A percentile compares a stretch with the other conserved stretches of the same genome.
These are phyloP conservation scores for Vachellia collinsii DNA, from an alignment of 306 rosid species.

Conservation along the genomic window DNA sequence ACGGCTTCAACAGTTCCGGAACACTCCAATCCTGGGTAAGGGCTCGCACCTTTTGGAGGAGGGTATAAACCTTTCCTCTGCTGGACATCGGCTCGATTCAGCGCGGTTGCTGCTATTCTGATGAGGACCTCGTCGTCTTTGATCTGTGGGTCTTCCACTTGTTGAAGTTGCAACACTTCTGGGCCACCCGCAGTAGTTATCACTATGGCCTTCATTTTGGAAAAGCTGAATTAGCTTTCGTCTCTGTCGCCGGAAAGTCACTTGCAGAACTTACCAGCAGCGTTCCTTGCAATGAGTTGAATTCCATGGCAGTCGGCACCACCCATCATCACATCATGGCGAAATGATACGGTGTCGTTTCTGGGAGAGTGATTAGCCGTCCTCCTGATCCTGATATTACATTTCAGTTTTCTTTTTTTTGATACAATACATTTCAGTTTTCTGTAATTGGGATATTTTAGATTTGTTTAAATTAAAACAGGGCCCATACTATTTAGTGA, in stretches of 20 bases:
- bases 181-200: constrained; percentile 73
- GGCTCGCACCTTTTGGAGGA: constrained; percentile 78
- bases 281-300: background rate
- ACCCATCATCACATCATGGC: background rate
- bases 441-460: no score
- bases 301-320: background rate
- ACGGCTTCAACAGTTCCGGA: constrained; percentile 73
- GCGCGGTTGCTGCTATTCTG: constrained; percentile 72
- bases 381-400: no score
- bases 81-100: constrained; percentile 75
- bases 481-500: no score
- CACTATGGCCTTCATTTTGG: constrained; percentile 77
- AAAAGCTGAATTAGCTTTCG: background rate
- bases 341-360: background rate
- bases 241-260: background rate
- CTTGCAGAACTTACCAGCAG: background rate
- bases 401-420: background rate
- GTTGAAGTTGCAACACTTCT: constrained; percentile 68
- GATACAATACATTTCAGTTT: no score
- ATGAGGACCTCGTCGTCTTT: constrained; percentile 75
- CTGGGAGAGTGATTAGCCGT: no score
- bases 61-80: constrained; percentile 80
- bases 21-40: constrained; percentile 80
- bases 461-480: no score
- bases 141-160: constrained; percentile 73